Conservation (phyloP, 768 basidiomycete genomes). For the Tricholomella constricta region DNA sequence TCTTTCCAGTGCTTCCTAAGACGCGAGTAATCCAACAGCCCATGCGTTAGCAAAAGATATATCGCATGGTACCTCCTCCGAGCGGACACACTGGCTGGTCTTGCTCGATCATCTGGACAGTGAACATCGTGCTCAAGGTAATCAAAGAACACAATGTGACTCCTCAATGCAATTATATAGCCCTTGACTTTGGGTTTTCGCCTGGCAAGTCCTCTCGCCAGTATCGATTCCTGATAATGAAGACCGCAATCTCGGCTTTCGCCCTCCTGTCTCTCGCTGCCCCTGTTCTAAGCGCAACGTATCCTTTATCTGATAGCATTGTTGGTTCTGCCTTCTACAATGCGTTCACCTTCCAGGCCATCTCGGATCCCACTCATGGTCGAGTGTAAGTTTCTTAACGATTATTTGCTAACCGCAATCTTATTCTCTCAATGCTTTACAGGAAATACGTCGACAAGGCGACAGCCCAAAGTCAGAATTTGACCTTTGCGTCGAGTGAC, state of each 20-base stretch:
- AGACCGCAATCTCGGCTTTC: neutral
- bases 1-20: neutral
- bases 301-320: conserved; percentile 42
- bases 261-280: conserved; percentile 3
- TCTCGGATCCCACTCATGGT: conserved; percentile 61
- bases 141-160: conserved; percentile 1
- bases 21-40: neutral
- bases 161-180: neutral
- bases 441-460: conserved; percentile 43
- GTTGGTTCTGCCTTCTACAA: conserved; percentile 47
- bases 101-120: conserved; percentile 8
- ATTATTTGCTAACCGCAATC: neutral
- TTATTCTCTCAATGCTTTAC: neutral
- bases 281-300: conserved; percentile 33
- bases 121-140: neutral
- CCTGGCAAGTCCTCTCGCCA: neutral
- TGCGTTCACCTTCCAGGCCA: conserved; percentile 49
- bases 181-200: neutral
- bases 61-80: conserved; percentile 1
- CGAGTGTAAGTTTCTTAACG: conserved; percentile 48
- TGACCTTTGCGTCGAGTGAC: conserved; percentile 52
- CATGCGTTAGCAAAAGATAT: neutral
- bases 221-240: conserved; percentile 2
- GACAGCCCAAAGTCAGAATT: conserved; percentile 47
- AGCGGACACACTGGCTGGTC: neutral